Base-by-base conservation (phyloP, 2,329 filamentous ascomycete species). In the Alternaria longipes region DNA sequence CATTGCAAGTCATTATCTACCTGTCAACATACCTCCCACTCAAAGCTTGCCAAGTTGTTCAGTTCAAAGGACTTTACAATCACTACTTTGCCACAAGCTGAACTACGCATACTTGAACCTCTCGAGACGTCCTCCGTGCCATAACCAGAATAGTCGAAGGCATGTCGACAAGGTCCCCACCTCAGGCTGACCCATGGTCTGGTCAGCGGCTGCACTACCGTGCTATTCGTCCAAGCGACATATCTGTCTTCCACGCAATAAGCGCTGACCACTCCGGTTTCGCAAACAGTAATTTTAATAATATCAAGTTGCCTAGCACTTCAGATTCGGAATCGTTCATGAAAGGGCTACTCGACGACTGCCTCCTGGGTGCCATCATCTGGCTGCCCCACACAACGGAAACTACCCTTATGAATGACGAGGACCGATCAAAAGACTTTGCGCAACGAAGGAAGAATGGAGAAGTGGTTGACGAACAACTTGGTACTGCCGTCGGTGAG, bases 131-230 rank as follows among this genome's bases (percentile, higher is more conserved):
- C 8, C 1, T 16, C 0, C 18, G 0, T 12, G 12, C 14, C 12
- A 36, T 2, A 36, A 34, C 9, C 9, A 32, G 18, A 1, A 34
- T 3, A 49, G 14, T 36, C 18, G 8, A 28, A 16, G 6, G 8
- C 30, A 22, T 34, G 32, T 22, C 46, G 9, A 32, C 30, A 24
- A 49, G 22, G 12, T 9, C 46, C 9, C 7, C 12, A 5, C 46
- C 18, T 18, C 18, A 11, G 9, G 8, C 46, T 7, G 22, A 24
- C 18, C 46, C 46, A 16, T 49, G 46, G 46, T 36, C 67, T 26
- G 69, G 66, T 59, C 40, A 62, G 1, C 69, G 70, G 34, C 72
- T 76, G 6, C 51, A 63, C 53, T 72, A 69, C 53, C 74, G 72
- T 56, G 70, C 70, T 14, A 59, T 75, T n/a, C 66, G 64, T 18